These are phyloP conservation scores for Termitomyces sp. DNA, from an alignment of 768 basidiomycete species.

Conservation along the genomic window DNA sequence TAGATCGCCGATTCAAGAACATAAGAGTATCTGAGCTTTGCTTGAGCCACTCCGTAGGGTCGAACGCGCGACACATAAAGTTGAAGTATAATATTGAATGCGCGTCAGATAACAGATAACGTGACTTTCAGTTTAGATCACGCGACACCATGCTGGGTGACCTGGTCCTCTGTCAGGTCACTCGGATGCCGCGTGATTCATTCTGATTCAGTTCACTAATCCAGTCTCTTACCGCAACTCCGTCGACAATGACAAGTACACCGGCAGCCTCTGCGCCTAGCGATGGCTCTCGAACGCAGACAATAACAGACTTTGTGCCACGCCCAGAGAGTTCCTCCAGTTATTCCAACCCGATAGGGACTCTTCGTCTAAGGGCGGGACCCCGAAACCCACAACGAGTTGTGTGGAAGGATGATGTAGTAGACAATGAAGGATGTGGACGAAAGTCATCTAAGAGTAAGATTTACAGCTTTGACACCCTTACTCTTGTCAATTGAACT, in stretches of 20 bases:
- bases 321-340: constrained; percentile 8
- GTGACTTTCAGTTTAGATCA: not conserved
- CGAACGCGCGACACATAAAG: no score
- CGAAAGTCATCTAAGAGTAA: constrained; percentile 92
- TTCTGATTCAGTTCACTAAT: no score
- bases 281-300: constrained; percentile 56
- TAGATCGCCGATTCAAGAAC: no score
- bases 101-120: not conserved
- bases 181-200: no score
- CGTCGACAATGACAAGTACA: constrained; percentile 17
- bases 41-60: no score
- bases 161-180: no score
- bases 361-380: constrained; percentile 58
- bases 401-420: constrained; percentile 78
- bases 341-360: constrained; percentile 19
- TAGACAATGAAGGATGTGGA: constrained; percentile 89
- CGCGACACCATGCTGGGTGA: no score
- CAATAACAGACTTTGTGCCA: constrained; percentile 34
- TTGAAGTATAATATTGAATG: no score
- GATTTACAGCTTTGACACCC: constrained; percentile 22
- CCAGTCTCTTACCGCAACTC: no score
- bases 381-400: constrained; percentile 55
- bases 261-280: constrained; percentile 38
- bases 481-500: not conserved
- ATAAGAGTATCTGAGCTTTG: not conserved